Evolutionary conservation across 805 yeast species (phyloP).

Genomic region (Candida verbasci): DNA sequence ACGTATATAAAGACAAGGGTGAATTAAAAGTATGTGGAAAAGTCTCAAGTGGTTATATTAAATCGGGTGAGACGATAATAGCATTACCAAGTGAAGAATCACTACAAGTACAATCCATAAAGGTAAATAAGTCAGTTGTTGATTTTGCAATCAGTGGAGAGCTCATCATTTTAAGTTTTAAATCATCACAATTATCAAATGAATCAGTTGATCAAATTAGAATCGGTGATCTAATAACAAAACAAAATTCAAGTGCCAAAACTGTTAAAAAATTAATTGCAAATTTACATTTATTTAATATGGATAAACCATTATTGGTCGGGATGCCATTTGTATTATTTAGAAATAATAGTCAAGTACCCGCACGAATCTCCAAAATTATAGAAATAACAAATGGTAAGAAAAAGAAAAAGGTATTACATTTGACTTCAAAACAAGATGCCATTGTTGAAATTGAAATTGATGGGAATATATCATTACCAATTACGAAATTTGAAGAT

Average conservation of each 20-base stretch:
- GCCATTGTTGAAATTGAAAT: conserved; percentile 58
- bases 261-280: conserved; percentile 26
- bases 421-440: conserved; percentile 54
- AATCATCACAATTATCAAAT: conserved; percentile 43
- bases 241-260: conserved; percentile 18
- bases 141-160: conserved; percentile 62
- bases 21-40: conserved; percentile 60
- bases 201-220: conserved; percentile 53
- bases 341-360: conserved; percentile 67
- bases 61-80: conserved; percentile 62
- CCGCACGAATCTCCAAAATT: conserved; percentile 59
- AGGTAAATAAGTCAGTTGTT: conserved; percentile 34
- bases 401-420: conserved; percentile 41
- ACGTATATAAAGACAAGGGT: conserved; percentile 47
- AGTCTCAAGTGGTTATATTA: conserved; percentile 62
- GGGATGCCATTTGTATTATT: conserved; percentile 79
- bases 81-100: conserved; percentile 49
- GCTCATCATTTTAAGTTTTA: conserved; percentile 42
- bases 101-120: conserved; percentile 40
- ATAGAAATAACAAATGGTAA: conserved; percentile 20
- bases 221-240: conserved; percentile 52
- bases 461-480: conserved; percentile 43
- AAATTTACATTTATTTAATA: conserved; percentile 30
- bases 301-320: conserved; percentile 66
- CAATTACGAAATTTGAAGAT: conserved; percentile 46